Evolutionary conservation across 1,284 basidiomycete species (phyloP).

Genomic region (Apiotrichum brassicae): DNA sequence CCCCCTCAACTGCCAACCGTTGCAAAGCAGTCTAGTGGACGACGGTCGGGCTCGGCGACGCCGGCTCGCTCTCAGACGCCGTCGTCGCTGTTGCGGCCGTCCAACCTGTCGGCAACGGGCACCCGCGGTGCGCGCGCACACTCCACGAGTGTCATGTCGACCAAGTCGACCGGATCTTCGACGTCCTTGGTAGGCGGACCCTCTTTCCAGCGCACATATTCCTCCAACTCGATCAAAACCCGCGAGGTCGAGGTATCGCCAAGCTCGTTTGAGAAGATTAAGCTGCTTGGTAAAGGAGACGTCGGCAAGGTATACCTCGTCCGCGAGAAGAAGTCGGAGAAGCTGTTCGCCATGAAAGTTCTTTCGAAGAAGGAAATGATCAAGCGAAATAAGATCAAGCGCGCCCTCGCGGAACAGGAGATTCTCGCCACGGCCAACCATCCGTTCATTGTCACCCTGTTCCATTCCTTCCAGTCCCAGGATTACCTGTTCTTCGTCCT

Average conservation of each 20-base stretch:
- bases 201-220: slow-evolving; percentile 89
- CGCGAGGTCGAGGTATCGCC: slow-evolving; percentile 83
- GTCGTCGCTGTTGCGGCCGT: slow-evolving; percentile 46
- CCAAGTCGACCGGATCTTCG: slow-evolving; percentile 1
- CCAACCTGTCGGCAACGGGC: slow-evolving; percentile 23
- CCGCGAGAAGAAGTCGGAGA: slow-evolving; percentile 86
- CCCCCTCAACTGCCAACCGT: slow-evolving; percentile 5
- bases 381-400: slow-evolving; percentile 95
- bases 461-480: slow-evolving; percentile 97
- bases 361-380: slow-evolving; percentile 98
- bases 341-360: slow-evolving; percentile 95
- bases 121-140: slow-evolving; percentile 25
- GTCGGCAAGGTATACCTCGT: slow-evolving; percentile 95
- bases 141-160: slow-evolving; percentile 17
- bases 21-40: slow-evolving; percentile 56
- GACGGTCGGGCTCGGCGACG: slow-evolving; percentile 56
- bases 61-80: slow-evolving; percentile 26
- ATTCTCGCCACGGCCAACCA: slow-evolving; percentile 94
- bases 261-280: slow-evolving; percentile 86
- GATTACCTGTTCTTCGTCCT: slow-evolving; percentile 96
- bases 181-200: slow-evolving; percentile 39
- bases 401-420: slow-evolving; percentile 92
- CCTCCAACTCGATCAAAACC: slow-evolving; percentile 95
- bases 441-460: slow-evolving; percentile 94
- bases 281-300: slow-evolving; percentile 90